Conservation (phyloP, 768 basidiomycete species). For the Lentinula sp. region DNA sequence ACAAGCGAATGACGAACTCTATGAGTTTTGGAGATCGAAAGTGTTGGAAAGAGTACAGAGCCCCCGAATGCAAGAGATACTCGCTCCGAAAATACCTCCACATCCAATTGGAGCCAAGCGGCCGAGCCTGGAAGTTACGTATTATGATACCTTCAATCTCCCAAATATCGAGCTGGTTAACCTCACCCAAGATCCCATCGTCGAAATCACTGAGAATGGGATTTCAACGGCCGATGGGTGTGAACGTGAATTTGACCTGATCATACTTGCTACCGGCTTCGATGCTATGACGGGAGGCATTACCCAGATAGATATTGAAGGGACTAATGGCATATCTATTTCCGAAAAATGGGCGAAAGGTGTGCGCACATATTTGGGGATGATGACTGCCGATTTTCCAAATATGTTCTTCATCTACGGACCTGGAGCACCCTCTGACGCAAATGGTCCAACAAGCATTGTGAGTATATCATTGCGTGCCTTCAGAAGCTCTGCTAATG, state of each 20-base stretch:
- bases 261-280: conserved; percentile 19
- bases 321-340: conserved; percentile 12
- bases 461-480: background rate
- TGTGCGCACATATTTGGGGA: conserved; percentile 9
- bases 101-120: conserved; percentile 20
- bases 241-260: conserved; percentile 16
- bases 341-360: conserved; percentile 17
- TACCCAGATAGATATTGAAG: conserved; percentile 16
- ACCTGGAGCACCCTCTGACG: conserved; percentile 10
- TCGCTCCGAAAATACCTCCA: conserved; percentile 16
- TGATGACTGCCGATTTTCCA: conserved; percentile 7
- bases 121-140: conserved; percentile 13
- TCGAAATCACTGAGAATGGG: conserved; percentile 15
- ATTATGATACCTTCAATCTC: conserved; percentile 15
- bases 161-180: conserved; percentile 17
- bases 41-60: conserved; percentile 13
- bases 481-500: background rate
- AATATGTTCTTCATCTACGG: conserved; percentile 12
- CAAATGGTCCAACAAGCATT: background rate
- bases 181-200: conserved; percentile 14
- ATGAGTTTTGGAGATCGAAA: conserved; percentile 20
- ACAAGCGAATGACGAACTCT: conserved; percentile 15
- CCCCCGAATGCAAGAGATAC: conserved; percentile 15
- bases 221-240: conserved; percentile 13
- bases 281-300: conserved; percentile 19